Evolutionary conservation across 306 rosid genomes (phyloP), one percentile per base, ranked within the genome.

Genomic region (Herpetospermum pedunculosum): DNA sequence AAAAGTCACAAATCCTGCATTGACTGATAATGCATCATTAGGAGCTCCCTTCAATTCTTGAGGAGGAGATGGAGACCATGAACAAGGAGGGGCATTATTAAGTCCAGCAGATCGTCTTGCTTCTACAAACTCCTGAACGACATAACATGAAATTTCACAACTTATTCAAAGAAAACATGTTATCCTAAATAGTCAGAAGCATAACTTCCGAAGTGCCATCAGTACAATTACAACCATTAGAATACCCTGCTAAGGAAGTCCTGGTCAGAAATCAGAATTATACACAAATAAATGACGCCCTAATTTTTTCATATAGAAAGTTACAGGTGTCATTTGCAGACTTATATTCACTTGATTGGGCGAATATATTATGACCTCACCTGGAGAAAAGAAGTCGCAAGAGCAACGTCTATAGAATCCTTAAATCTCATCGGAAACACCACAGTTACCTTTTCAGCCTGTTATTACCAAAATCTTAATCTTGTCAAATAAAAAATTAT

Each of bases 381-480:
- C 99, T 94, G 97, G 80, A 94, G 83, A 82, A 94, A 91, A 80
- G 97, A 94, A 70, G 97, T 94, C 37, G 99, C 96, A 52, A 91
- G 90, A 77, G 87, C 86, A 76, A 78, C 88, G 82, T 94, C 99
- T 80, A 91, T 83, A 44, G 99, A 89, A 72, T 94, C 97, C 19
- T 78, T 88, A 85, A 94, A 91, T 76, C 99, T 91, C 99, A 94
- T 91, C 57, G 99, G 99, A 82, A 83, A 94, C 77, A 94, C 86
- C 82, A 94, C 92, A 4, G 87, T 89, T 84, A 89, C 92, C 91
- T 85, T 94, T 59, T 89, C 99, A 74, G 84, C 92, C 99, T 94
- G 99, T 77, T 67, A 62, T 21, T 14, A 62, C 50, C n/a, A 16
- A 1, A 44, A 77, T 18, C 3, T 52, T 49, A 72, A 50, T 68